Percentiles rank a stretch among this genome's conserved stretches.
Conservation (phyloP, 352 stramenopile genomes). For the Phytopythium cucurbitacearum region DNA sequence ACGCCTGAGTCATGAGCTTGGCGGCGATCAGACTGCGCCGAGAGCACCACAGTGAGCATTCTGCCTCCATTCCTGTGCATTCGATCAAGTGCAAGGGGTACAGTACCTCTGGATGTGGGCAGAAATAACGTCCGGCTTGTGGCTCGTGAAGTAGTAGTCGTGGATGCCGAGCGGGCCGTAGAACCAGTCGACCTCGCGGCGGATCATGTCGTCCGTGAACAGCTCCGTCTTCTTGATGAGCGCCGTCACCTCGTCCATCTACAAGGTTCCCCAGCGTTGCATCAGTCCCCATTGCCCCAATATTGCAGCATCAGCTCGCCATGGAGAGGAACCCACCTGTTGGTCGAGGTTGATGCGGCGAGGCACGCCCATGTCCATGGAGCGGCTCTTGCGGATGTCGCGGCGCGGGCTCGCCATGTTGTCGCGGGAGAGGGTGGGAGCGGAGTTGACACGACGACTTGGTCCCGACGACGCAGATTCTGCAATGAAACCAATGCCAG, state of each 20-base stretch:
- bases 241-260: constrained; percentile 65
- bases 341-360: constrained; percentile 47
- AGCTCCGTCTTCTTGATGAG: constrained; percentile 50
- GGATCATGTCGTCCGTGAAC: constrained; percentile 57
- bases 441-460: constrained; percentile 4
- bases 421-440: not conserved
- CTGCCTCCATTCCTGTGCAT: too few species aligned
- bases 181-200: constrained; percentile 78
- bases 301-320: not conserved
- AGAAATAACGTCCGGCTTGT: constrained; percentile 57
- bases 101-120: constrained; percentile 59
- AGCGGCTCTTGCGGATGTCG: constrained; percentile 39
- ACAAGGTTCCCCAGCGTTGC: not conserved
- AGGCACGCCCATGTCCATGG: constrained; percentile 54
- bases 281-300: not conserved
- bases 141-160: constrained; percentile 81
- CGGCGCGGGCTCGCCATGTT: constrained; percentile 27
- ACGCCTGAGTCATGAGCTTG: constrained; percentile 81
- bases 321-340: constrained; percentile 15
- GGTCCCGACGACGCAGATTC: constrained; percentile 8
- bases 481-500: constrained; percentile 4
- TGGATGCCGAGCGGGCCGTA: constrained; percentile 75
- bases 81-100: too few species aligned
- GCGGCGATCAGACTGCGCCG: constrained; percentile 45
- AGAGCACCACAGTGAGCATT: too few species aligned